A percentile compares a stretch with the other conserved stretches of the same genome.
phyloP scores from a whole-genome alignment of 768 basidiomycete genomes.

The Russula virescens region DNA sequence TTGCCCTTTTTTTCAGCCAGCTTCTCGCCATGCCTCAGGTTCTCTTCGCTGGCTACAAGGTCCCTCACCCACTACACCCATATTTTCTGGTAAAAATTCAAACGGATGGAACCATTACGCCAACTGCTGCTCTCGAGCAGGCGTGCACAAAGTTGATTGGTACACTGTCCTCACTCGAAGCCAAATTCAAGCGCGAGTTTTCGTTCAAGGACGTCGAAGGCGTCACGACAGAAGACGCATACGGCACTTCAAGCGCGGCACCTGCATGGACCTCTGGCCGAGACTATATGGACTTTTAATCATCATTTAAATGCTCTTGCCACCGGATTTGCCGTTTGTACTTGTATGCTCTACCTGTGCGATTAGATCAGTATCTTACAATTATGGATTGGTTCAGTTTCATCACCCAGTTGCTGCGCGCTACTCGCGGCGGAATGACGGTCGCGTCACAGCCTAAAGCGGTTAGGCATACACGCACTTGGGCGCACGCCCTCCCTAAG shows the following conservation, averaged over 20 bases:
- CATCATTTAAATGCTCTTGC: neutral
- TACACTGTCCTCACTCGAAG: conserved; percentile 52
- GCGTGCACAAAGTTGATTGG: conserved; percentile 79
- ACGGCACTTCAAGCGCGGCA: conserved; percentile 26
- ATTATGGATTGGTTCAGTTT: neutral
- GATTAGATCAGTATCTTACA: conserved; percentile 12
- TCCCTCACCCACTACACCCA: conserved; percentile 93
- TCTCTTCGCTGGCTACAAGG: conserved; percentile 96
- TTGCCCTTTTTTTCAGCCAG: conserved; percentile 50
- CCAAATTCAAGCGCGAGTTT: conserved; percentile 79
- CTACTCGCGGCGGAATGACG: conserved; percentile 1
- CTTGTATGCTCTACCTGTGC: conserved; percentile 8
- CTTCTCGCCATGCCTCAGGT: conserved; percentile 82
- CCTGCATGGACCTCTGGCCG: conserved; percentile 25
- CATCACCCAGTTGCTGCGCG: neutral
- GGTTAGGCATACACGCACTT: neutral
- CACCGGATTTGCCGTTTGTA: conserved; percentile 6
- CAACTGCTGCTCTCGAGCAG: conserved; percentile 74
- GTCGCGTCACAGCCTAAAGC: neutral
- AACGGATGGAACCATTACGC: conserved; percentile 83
- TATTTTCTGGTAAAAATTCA: conserved; percentile 94
- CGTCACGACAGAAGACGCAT: conserved; percentile 30
- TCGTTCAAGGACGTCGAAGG: conserved; percentile 68
- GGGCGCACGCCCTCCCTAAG: neutral
- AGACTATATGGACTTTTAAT: conserved; percentile 28